Evolutionary conservation across 2,329 filamentous ascomycete species (phyloP).

Genomic region (Fonsecaea multimorphosa): DNA sequence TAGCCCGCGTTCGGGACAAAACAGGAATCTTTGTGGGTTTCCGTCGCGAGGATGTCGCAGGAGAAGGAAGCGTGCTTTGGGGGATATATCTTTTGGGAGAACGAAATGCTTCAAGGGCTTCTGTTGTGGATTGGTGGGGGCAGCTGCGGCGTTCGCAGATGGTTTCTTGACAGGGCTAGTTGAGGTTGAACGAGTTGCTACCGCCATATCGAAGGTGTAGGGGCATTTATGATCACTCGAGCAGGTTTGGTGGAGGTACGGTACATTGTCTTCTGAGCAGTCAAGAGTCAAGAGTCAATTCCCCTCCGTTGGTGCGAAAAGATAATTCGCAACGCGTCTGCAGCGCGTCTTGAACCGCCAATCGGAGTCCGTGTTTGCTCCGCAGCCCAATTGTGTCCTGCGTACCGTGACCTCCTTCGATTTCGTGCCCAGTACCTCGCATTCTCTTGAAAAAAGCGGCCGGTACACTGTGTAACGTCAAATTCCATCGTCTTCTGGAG

Average conservation of each 20-base stretch:
- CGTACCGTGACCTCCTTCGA: neutral
- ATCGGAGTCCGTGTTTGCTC: slow-evolving; percentile 27
- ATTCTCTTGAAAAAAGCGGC: neutral
- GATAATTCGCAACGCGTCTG: neutral
- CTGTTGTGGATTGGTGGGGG: slow-evolving; percentile 42
- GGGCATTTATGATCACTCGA: neutral
- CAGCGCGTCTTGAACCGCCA: slow-evolving; percentile 27
- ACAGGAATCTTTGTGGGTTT: slow-evolving; percentile 60
- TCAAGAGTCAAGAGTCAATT: too few relatives aligned
- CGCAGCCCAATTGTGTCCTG: slow-evolving; percentile 8
- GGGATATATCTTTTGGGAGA: slow-evolving; percentile 60
- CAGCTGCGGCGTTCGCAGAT: neutral
- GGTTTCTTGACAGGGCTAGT: slow-evolving; percentile 36
- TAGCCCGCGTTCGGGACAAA: slow-evolving; percentile 64
- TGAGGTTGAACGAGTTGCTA: slow-evolving; percentile 34
- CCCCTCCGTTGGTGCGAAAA: neutral
- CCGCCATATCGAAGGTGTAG: slow-evolving; percentile 21
- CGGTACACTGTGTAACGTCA: neutral
- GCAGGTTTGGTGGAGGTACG: neutral
- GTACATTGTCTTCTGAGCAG: neutral
- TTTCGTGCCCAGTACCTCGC: too few relatives aligned
- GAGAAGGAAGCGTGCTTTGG: slow-evolving; percentile 61
- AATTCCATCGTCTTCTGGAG: neutral
- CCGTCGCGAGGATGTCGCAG: slow-evolving; percentile 61
- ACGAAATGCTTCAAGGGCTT: slow-evolving; percentile 59